Evolutionary conservation across 352 stramenopile genomes (phyloP), one percentile per base, ranked within the genome.

Genomic region (Phytophthora foliorum): DNA sequence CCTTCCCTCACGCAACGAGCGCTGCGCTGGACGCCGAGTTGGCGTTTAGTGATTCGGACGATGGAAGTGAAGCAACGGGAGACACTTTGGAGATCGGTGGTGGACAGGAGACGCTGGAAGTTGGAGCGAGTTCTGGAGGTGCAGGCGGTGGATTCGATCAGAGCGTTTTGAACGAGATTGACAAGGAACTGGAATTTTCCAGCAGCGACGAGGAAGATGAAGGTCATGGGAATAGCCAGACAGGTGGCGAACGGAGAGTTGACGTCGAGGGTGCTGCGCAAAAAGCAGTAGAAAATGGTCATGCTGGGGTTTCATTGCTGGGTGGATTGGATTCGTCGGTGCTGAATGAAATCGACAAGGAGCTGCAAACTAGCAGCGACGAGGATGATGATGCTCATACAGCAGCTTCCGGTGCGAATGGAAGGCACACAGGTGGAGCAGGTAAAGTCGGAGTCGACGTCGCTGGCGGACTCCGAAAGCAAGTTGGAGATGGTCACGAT

Each of bases 1-100:
- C 53, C 8, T 63, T 78, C 19, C 2, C 14, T 7, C 53, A 70
- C 10, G 61, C 58, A 51, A 72, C 60, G 24, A 80, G 74, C 51
- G 65, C 68, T 6, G 65, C 58, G 3, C 56, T 88, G 21, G 79
- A 88, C 31, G 74, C 75, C 27, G 74, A 76, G 17, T 54, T 88
- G 55, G 80, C 72, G 9, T 66, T 65, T 8, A 79, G 74, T 51
- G 70, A 77, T 11, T 73, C 63, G 41, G 69, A 75, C 0, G 73
- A 70, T 1, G 72, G 66, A 16, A 16, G 34, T 41, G 34, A 13
- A 34, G 29, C 2, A 17, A 69, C 34, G 3, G 48, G 45, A 25
- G 29, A 56, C 6, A 42, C 11, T 25, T 19, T 63, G 22, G 19
- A 41, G 16, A 24, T 65, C 10, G 25, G 25, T 11, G 31, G 16